A percentile compares a stretch with the other conserved stretches of the same genome.
These are phyloP conservation scores for Penicillium maclennaniae DNA, from an alignment of 495 filamentous ascomycete genomes.

Conservation along the genomic window DNA sequence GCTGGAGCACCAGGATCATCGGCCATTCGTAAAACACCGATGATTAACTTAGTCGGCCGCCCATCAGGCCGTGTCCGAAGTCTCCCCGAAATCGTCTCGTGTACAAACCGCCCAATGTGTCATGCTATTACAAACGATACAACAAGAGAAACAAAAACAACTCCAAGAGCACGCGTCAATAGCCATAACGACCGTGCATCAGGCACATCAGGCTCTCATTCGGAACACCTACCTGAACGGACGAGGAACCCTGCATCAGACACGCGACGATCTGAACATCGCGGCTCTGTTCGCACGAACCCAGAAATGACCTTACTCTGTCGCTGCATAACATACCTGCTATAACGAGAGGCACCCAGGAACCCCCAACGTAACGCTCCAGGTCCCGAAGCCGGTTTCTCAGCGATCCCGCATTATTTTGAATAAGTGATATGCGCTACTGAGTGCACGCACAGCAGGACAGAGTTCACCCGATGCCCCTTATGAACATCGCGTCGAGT, in stretches of 20 bases:
- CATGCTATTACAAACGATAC: neutral
- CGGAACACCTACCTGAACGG: constrained; percentile 11
- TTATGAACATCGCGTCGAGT: constrained; percentile 4
- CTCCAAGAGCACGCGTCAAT: neutral
- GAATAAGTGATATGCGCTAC: constrained; percentile 9
- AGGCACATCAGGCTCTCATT: neutral
- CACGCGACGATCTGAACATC: constrained; percentile 6
- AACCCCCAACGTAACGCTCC: neutral
- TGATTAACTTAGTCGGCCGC: neutral
- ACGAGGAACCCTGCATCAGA: neutral
- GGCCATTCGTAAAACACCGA: constrained; percentile 4
- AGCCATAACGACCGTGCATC: neutral
- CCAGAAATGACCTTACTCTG: neutral
- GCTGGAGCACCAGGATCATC: constrained; percentile 5
- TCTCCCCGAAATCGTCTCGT: neutral
- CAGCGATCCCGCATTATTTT: neutral
- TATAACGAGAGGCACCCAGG: neutral
- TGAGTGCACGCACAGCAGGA: neutral
- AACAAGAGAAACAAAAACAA: neutral
- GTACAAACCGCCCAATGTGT: neutral
- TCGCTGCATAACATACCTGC: neutral
- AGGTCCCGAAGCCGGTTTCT: constrained; percentile 4
- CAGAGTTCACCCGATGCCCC: constrained; percentile 7
- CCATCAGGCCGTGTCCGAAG: constrained; percentile 3
- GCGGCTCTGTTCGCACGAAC: constrained; percentile 6